Conservation (phyloP, 1,284 basidiomycete species). For the Marasmius fiardii region DNA sequence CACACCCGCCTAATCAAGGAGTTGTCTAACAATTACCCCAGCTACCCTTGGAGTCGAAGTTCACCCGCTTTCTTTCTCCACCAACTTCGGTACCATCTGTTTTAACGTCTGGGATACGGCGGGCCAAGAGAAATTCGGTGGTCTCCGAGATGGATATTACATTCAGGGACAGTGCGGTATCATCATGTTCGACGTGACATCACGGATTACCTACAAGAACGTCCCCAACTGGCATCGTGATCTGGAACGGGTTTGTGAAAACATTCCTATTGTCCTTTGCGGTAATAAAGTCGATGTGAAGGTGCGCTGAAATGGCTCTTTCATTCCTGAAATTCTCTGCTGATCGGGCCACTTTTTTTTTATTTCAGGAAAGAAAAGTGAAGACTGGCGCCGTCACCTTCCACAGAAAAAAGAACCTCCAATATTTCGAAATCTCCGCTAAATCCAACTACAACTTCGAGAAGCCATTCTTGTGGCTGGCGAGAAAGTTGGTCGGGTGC, state of each 20-base stretch:
- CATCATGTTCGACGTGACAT: conserved; percentile 99
- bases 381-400: conserved; percentile 99
- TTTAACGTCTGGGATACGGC: conserved; percentile 99
- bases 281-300: conserved; percentile 99
- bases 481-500: conserved; percentile 95
- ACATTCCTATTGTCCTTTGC: conserved; percentile 98
- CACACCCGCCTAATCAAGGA: conserved; percentile 12
- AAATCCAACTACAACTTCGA: conserved; percentile 99
- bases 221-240: conserved; percentile 99
- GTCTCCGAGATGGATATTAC: conserved; percentile 97
- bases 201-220: conserved; percentile 99
- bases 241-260: conserved; percentile 99
- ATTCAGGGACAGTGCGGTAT: conserved; percentile 99
- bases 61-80: conserved; percentile 94
- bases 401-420: conserved; percentile 99
- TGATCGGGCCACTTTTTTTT: conserved; percentile 9
- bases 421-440: conserved; percentile 99
- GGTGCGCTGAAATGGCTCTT: conserved; percentile 42
- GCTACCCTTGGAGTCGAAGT: conserved; percentile 99
- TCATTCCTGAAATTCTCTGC: conserved; percentile 3
- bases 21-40: conserved; percentile 30
- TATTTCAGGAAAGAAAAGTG: conserved; percentile 92
- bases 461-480: conserved; percentile 99
- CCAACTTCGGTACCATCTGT: conserved; percentile 98
- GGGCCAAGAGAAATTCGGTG: conserved; percentile 99